These are phyloP conservation scores for Paxillus ammoniavirescens DNA, from an alignment of 768 basidiomycete genomes.

Conservation along the genomic window DNA sequence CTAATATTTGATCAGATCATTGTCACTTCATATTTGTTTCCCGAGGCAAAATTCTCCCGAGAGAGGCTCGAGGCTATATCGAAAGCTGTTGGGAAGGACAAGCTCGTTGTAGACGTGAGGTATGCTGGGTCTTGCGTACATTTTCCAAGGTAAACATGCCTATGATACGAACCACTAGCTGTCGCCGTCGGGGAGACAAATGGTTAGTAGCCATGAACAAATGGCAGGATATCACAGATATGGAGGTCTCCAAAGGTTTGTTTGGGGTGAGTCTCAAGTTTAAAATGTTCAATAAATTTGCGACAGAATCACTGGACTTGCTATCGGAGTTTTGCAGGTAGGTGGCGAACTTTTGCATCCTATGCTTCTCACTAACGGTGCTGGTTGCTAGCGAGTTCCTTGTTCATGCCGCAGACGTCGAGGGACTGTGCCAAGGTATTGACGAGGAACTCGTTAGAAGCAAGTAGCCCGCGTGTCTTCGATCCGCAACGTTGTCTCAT, in stretches of 20 bases:
- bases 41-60: constrained; percentile 73
- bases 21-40: constrained; percentile 96
- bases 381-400: constrained; percentile 75
- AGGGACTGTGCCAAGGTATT: constrained; percentile 95
- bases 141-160: neutral
- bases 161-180: constrained; percentile 46
- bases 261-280: neutral
- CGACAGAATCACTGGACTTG: constrained; percentile 72
- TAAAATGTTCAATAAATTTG: neutral
- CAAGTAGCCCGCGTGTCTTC: constrained; percentile 34
- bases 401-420: constrained; percentile 98
- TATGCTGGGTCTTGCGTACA: constrained; percentile 28
- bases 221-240: constrained; percentile 96
- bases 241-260: constrained; percentile 82
- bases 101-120: constrained; percentile 94
- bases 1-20: constrained; percentile 64
- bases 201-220: constrained; percentile 99
- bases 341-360: constrained; percentile 7
- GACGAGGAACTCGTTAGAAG: constrained; percentile 85
- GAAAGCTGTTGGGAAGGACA: constrained; percentile 72
- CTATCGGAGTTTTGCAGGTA: constrained; percentile 83
- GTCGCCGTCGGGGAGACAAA: constrained; percentile 66
- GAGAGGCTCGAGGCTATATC: constrained; percentile 66
- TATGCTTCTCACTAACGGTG: constrained; percentile 11
- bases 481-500: constrained; percentile 9